phyloP scores from a whole-genome alignment of 2,329 filamentous ascomycete genomes.

The Cordyceps tenuipes region DNA sequence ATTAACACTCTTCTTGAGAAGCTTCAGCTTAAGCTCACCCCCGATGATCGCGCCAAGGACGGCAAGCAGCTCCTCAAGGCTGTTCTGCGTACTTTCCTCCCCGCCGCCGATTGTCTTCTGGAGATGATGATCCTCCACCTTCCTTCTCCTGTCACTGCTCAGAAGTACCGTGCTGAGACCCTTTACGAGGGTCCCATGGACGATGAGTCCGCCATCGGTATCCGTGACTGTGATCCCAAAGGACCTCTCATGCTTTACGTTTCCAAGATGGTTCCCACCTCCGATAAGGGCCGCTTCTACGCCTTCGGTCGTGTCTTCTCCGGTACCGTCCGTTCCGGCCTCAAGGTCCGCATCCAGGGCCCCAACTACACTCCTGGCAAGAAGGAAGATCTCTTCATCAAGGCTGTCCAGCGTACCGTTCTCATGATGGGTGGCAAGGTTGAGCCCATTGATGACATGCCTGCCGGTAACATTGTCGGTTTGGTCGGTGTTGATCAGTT shows the following conservation, averaged over 20 bases:
- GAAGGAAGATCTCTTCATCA: conserved; percentile 99
- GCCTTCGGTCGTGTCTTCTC: conserved; percentile 99
- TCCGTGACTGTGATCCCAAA: conserved; percentile 97
- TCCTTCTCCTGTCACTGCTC: conserved; percentile 89
- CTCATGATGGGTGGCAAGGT: conserved; percentile 99
- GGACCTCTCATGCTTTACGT: conserved; percentile 99
- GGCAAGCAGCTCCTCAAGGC: conserved; percentile 97
- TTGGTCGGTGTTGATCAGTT: conserved; percentile 99
- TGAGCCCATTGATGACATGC: conserved; percentile 98
- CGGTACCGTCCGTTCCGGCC: conserved; percentile 92
- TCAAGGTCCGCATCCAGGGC: conserved; percentile 99
- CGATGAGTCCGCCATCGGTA: conserved; percentile 87
- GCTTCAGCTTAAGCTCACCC: conserved; percentile 84
- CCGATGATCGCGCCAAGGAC: conserved; percentile 85
- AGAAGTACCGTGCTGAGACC: conserved; percentile 97
- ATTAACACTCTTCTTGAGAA: conserved; percentile 75
- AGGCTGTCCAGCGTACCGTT: conserved; percentile 98
- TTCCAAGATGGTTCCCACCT: conserved; percentile 99
- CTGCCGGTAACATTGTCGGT: conserved; percentile 99
- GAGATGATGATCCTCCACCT: conserved; percentile 99
- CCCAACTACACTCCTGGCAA: conserved; percentile 97
- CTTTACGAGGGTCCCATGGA: conserved; percentile 96
- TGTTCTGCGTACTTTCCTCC: conserved; percentile 98
- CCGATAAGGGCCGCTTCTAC: conserved; percentile 99
- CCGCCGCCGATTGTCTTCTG: conserved; percentile 92